Evolutionary conservation across 257 asterid species (phyloP), one percentile per base, ranked within the genome.

Genomic region (Lantana camara): DNA sequence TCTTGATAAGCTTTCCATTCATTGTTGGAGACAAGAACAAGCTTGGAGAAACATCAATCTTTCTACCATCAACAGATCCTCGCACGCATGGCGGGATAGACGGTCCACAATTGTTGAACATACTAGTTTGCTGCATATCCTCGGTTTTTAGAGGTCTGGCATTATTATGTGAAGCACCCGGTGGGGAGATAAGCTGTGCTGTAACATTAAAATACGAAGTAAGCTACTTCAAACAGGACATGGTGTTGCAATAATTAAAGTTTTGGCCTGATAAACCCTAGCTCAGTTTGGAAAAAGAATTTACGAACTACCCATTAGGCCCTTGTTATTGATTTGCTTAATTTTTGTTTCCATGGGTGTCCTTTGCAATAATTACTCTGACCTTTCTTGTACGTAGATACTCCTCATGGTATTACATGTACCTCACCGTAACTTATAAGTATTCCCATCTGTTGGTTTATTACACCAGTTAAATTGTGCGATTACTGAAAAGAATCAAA

Each of bases 111-210:
- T 71, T 75, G 58, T 69, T 73, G 62, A 66, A 82, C 45, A 78
- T 78, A 53, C 73, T 77, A 24, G 71, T 61, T 37, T 50, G 80
- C 62, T 70, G 95, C 80, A 82, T 70, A 30, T 62, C 72, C 67
- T 85, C 84, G 41, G 82, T 50, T 67, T 70, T 79, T 68, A 73
- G 58, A 66, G 85, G 73, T 58, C 84, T 68, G 32, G 57, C 67
- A 70, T 74, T 80, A 60, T 76, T 80, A 57, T 78, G 91, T 40
- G 81, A 57, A 64, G 80, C 77, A 60, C 69, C 51, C 7, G 83
- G 24, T 21, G 79, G 55, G 41, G 85, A 61, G 77, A 72, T 73
- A 76, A 74, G 87, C 70, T 83, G 87, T 73, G 76, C 94, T 89
- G 88, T 41, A 63, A 55, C 32, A 68, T 64, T 62, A 40, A 69